Base-by-base conservation (phyloP, 2,329 filamentous ascomycete genomes). In the Penicillium sp. region DNA sequence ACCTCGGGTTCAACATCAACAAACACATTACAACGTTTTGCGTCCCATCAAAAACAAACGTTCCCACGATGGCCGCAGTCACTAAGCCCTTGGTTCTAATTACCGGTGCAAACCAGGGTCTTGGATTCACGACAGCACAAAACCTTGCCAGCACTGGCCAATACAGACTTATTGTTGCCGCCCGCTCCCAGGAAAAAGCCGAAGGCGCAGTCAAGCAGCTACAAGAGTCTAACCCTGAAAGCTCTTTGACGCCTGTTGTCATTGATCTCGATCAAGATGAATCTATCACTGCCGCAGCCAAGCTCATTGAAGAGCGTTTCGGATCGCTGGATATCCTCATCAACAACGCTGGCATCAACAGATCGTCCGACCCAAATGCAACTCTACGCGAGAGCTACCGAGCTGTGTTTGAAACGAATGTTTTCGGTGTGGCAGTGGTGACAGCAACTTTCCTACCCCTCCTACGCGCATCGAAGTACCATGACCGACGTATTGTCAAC, bases 401-500 rank as follows among this genome's bases (percentile, higher is more conserved):
- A 24, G 45, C 10, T 10, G 45, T 46, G 2, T 46, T 46, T 24
- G 45, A 46, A 11, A 46, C 45, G 1, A 46, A 46, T 36, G 45
- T 46, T 3, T 46, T 46, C 9, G 45, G 45, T 5, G 32, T 46
- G 21, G 45, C 32, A 27, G 32, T 46, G 21, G 24, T 46, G 45
- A 46, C 21, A 2, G 31, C 32, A 1, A 38, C 39, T 8, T 56
- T 56, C 27, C 45, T 56, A 8, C 50, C 50, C 13, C 32, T 57
- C 3, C 21, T 57, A 4, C 52, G 55, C 24, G 44, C 46, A 3
- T 57, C 55, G 3, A 45, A 44, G 43, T 52, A 55, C 32, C 18
- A 40, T 42, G 36, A 57, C 29, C 55, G 55, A 13, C 55, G 55
- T 27, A 57, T 57, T 18, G 55, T 55, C 8, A 57, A 45, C 16